Base-by-base conservation (phyloP, 2,329 filamentous ascomycete genomes). In the Arachnopeziza araneosa region DNA sequence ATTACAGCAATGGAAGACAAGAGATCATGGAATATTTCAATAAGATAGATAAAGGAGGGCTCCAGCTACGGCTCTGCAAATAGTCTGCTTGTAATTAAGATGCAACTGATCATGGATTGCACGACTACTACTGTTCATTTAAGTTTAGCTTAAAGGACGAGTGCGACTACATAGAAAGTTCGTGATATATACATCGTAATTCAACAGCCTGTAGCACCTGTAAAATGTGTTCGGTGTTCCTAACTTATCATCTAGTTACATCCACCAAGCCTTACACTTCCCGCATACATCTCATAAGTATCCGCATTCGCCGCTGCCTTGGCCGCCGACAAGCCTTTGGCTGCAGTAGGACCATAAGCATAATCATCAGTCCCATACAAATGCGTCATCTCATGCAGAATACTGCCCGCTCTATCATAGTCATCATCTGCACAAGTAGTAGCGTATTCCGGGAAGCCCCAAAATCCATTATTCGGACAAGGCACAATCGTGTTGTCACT, bases 221-320 rank as follows among this genome's bases (percentile, higher is more conserved):
- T n/a, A n/a, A n/a, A n/a, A n/a, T n/a, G n/a, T n/a, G n/a, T n/a
- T n/a, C n/a, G n/a, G n/a, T n/a, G n/a, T n/a, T n/a, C n/a, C n/a
- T n/a, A n/a, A n/a, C n/a, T n/a, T n/a, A n/a, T 50, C 23, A 12
- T 22, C 17, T 51, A 53, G 56, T 36, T 63, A 51, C 65, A 67
- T 14, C 66, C 66, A 55, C 64, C 64, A 24, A 68, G 59, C 57
- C 64, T 64, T 5, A 68, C 66, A 59, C 62, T 65, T 44, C 58
- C 62, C 32, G 65, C 64, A 58, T 67, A 68, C 65, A 67, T 67
- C 64, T 67, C 64, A 60, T 67, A 68, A 1, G 66, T 68, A 59
- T 68, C 66, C 6, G 66, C 66, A 58, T 68, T 68, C 2, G 49
- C 57, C 19, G 65, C 59, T 4, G 65, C 65, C n/a, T 66, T 44